Base-by-base conservation (phyloP, 306 rosid species). In the Pyrus pyrifolia region DNA sequence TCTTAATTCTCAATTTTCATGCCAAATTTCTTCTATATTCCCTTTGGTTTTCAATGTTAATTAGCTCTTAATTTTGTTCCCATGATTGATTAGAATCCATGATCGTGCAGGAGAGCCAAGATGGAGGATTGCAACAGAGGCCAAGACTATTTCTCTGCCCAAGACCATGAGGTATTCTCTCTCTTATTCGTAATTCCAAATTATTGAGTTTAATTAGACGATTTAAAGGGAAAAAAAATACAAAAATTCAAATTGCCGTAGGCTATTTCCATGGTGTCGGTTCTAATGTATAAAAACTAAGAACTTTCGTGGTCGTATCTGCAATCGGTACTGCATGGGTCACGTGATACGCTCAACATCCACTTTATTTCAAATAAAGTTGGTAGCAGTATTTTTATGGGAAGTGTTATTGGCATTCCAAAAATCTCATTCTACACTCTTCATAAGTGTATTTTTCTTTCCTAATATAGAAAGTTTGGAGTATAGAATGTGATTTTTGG, bases 51-150 rank as follows among this genome's bases (percentile, higher is more conserved):
- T 42, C 69, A 31, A 9, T 49, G 42, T 3, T 38, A 18, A 17
- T 13, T 67, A 17, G 65, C 14, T 58, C 61, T 9, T 17, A 11
- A 31, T 22, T 58, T 76, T 52, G 40, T 1, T 18, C 1, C 11
- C 64, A 35, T 72, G 55, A 40, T 30, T 68, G 49, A n/a, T 38
- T 60, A 15, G 15, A 78, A 46, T 55, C 68, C 21, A 58, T 85
- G 86, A 67, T 73, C 45, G 22, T 68, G 65, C 66, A 69, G 78
- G 74, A 66, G 81, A 76, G 76, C 45, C 9, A 55, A 83, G 78
- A 92, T 94, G 98, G 94, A 87, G 70, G 96, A 86, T 29, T 85
- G 83, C 88, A 83, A 84, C 60, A 78, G 87, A 57, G 82, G 80
- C 25, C 90, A 87, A 75, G 85, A 70, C 65, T 89, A 81, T 83